Evolutionary conservation across 2,329 filamentous ascomycete species (phyloP).

Genomic region (Corynespora cassiicola): DNA sequence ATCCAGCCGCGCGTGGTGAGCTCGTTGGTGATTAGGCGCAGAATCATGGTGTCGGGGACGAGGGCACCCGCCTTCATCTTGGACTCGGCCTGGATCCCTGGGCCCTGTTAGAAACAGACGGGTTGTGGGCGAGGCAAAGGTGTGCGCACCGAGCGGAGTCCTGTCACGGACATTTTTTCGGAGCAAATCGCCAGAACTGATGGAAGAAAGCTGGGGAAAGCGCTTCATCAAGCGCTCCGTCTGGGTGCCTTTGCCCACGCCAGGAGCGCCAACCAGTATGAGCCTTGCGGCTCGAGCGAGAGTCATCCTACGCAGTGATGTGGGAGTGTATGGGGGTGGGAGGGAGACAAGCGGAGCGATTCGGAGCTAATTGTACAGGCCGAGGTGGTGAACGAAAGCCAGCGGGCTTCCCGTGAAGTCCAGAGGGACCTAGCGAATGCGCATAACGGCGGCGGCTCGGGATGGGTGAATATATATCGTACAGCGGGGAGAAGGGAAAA

Average conservation of each 20-base stretch:
- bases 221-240: constrained; percentile 84
- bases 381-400: constrained; percentile 28
- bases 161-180: constrained; percentile 89
- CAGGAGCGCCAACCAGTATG: constrained; percentile 94
- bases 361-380: constrained; percentile 11
- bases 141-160: constrained; percentile 76
- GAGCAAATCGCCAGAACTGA: constrained; percentile 92
- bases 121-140: constrained; percentile 7
- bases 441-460: constrained; percentile 14
- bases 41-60: constrained; percentile 90
- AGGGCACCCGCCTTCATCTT: constrained; percentile 87
- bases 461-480: constrained; percentile 2
- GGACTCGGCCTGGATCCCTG: constrained; percentile 88
- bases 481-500: constrained; percentile 1
- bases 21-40: constrained; percentile 90
- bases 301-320: constrained; percentile 25
- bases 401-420: constrained; percentile 25
- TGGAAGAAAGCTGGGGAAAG: constrained; percentile 87
- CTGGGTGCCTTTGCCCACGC: constrained; percentile 96
- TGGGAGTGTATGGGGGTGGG: constrained; percentile 1
- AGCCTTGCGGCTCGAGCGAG: constrained; percentile 78
- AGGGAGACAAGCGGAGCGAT: constrained; percentile 1
- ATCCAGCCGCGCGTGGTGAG: constrained; percentile 88
- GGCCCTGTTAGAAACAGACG: constrained; percentile 16
- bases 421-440: constrained; percentile 25